Evolutionary conservation across 2,329 filamentous ascomycete species (phyloP).

Genomic region (Lizonia empirigonia): DNA sequence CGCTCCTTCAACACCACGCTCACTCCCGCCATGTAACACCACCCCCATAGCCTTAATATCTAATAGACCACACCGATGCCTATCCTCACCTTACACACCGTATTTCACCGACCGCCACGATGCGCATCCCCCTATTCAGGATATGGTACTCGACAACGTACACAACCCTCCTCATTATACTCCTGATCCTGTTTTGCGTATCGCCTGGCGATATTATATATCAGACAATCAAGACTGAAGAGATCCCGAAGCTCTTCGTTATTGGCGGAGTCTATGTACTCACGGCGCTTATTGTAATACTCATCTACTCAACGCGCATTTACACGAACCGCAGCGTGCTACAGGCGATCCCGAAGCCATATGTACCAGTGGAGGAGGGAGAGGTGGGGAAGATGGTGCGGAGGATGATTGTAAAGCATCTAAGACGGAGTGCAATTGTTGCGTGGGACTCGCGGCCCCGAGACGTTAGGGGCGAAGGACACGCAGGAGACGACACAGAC

Average conservation of each 20-base stretch:
- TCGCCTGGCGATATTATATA: conserved; percentile 80
- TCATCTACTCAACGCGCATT: conserved; percentile 82
- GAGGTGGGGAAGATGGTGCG: conserved; percentile 78
- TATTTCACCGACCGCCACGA: conserved; percentile 23
- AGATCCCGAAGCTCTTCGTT: conserved; percentile 82
- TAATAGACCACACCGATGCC: conserved; percentile 34
- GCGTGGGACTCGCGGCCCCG: conserved; percentile 78
- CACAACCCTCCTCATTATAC: conserved; percentile 73
- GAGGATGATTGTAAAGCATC: conserved; percentile 72
- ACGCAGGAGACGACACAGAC: conserved; percentile 27
- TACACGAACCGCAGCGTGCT: conserved; percentile 84
- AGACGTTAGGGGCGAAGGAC: conserved; percentile 56
- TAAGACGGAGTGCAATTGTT: conserved; percentile 78
- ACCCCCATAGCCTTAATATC: conserved; percentile 27
- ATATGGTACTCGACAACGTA: conserved; percentile 84
- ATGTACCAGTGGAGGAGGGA: conserved; percentile 83
- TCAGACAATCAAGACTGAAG: conserved; percentile 69
- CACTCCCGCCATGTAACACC: conserved; percentile 27
- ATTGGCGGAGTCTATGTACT: conserved; percentile 76
- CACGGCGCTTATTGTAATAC: conserved; percentile 69
- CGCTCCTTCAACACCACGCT: conserved; percentile 20
- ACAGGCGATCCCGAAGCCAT: conserved; percentile 81
- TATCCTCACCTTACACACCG: conserved; percentile 14
- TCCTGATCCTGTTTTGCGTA: conserved; percentile 74
- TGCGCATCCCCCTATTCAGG: conserved; percentile 67